phyloP scores from a whole-genome alignment of 805 yeast species.

The Candida lessepsii region DNA sequence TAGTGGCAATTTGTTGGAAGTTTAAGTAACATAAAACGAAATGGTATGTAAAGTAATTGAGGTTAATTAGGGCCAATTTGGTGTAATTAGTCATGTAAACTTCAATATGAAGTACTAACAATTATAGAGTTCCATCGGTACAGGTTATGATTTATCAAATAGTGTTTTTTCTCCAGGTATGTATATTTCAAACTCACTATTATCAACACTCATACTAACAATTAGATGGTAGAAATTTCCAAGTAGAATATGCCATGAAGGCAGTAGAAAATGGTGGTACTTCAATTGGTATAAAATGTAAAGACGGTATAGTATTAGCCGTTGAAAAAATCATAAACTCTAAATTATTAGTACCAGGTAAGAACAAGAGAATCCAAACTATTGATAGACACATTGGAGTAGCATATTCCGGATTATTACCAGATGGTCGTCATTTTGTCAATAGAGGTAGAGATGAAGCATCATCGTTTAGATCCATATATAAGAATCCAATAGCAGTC shows the following conservation, averaged over 20 bases:
- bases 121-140: slow-evolving; percentile 70
- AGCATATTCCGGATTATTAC: slow-evolving; percentile 90
- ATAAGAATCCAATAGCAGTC: slow-evolving; percentile 73
- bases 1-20: slow-evolving; percentile 10
- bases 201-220: slow-evolving; percentile 47
- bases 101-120: slow-evolving; percentile 9
- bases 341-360: slow-evolving; percentile 82
- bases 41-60: slow-evolving; percentile 10
- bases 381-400: slow-evolving; percentile 93
- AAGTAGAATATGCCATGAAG: slow-evolving; percentile 95
- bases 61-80: too few relatives aligned
- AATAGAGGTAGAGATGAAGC: slow-evolving; percentile 92
- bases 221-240: slow-evolving; percentile 87
- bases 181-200: slow-evolving; percentile 25
- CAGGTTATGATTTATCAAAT: slow-evolving; percentile 97
- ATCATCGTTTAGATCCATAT: slow-evolving; percentile 68
- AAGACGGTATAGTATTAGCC: slow-evolving; percentile 94
- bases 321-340: slow-evolving; percentile 91
- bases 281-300: slow-evolving; percentile 85
- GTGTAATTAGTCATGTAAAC: too few relatives aligned
- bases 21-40: background rate
- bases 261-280: slow-evolving; percentile 99
- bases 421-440: slow-evolving; percentile 95
- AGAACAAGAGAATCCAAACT: slow-evolving; percentile 87
- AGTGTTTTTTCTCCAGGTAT: slow-evolving; percentile 78